phyloP scores from a whole-genome alignment of 2,329 filamentous ascomycete species.

The Lizonia empirigonia region DNA sequence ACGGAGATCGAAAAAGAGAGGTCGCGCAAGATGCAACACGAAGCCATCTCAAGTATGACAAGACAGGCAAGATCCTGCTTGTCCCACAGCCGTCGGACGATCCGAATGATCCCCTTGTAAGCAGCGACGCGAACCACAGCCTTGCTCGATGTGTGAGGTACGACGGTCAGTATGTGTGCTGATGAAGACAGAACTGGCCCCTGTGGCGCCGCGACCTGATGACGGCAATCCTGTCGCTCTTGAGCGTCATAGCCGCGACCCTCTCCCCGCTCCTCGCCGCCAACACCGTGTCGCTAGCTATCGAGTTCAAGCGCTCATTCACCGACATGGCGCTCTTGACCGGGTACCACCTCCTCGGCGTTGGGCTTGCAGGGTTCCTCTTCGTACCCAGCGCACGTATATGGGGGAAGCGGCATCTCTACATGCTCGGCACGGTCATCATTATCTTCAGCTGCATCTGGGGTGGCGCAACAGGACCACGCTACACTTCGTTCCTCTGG shows the following conservation, averaged over 20 bases:
- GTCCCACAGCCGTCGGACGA: conserved; percentile 91
- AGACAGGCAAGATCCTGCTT: conserved; percentile 74
- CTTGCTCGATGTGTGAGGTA: neutral
- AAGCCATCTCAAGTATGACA: conserved; percentile 71
- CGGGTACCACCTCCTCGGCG: conserved; percentile 84
- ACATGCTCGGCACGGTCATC: conserved; percentile 76
- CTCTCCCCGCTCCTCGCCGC: conserved; percentile 87
- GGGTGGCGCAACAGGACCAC: conserved; percentile 71
- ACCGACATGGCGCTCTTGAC: conserved; percentile 82
- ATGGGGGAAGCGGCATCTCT: conserved; percentile 91
- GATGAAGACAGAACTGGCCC: conserved; percentile 71
- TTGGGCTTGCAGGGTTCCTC: conserved; percentile 79
- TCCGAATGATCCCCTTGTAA: conserved; percentile 82
- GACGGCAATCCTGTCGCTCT: conserved; percentile 76
- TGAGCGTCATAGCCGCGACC: conserved; percentile 81
- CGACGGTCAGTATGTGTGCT: neutral
- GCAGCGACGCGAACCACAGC: conserved; percentile 23
- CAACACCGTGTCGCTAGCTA: conserved; percentile 78
- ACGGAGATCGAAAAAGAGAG: conserved; percentile 29
- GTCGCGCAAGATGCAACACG: conserved; percentile 38
- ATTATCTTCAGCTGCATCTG: conserved; percentile 77
- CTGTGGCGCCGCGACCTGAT: conserved; percentile 84
- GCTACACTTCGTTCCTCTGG: conserved; percentile 75
- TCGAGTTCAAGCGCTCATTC: conserved; percentile 69
- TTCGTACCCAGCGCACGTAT: conserved; percentile 87